phyloP scores from a whole-genome alignment of 805 yeast species.

The Lachancea kluyveri region DNA sequence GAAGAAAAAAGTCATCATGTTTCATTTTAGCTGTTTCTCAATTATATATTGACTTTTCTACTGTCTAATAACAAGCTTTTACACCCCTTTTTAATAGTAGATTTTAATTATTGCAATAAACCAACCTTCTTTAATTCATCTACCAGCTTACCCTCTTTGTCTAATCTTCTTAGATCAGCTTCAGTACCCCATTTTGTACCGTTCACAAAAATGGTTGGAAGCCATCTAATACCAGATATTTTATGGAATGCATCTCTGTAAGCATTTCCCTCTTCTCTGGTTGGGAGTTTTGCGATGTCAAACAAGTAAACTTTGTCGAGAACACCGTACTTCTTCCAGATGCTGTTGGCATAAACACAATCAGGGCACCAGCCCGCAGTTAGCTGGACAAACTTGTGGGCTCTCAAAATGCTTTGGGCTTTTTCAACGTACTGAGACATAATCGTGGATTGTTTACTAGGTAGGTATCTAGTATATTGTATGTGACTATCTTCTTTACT shows the following conservation, averaged over 20 bases:
- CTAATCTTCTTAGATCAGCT: constrained; percentile 25
- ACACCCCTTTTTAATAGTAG: too few relatives aligned
- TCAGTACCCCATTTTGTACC: constrained; percentile 33
- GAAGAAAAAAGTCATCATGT: too few relatives aligned
- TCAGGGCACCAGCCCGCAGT: constrained; percentile 79
- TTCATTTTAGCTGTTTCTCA: too few relatives aligned
- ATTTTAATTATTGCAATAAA: constrained; percentile 9
- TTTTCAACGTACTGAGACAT: constrained; percentile 25
- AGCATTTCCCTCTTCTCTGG: constrained; percentile 21
- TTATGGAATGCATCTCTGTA: constrained; percentile 30
- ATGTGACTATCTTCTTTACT: neutral
- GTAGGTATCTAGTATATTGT: neutral
- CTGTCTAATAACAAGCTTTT: too few relatives aligned
- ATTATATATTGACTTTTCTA: too few relatives aligned
- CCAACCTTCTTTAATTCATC: constrained; percentile 25
- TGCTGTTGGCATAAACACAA: constrained; percentile 54
- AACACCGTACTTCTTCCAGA: constrained; percentile 51
- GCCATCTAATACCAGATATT: constrained; percentile 28
- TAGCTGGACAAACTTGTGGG: constrained; percentile 47
- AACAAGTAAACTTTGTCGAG: constrained; percentile 44
- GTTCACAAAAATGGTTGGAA: constrained; percentile 29
- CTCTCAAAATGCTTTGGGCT: constrained; percentile 42
- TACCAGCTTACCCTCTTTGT: constrained; percentile 19
- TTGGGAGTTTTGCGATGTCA: constrained; percentile 34
- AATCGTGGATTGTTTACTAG: too few relatives aligned